Percentiles rank a stretch among this genome's conserved stretches.
Evolutionary conservation across 768 basidiomycete genomes (phyloP).

Genomic region (Lactarius akahatsu): DNA sequence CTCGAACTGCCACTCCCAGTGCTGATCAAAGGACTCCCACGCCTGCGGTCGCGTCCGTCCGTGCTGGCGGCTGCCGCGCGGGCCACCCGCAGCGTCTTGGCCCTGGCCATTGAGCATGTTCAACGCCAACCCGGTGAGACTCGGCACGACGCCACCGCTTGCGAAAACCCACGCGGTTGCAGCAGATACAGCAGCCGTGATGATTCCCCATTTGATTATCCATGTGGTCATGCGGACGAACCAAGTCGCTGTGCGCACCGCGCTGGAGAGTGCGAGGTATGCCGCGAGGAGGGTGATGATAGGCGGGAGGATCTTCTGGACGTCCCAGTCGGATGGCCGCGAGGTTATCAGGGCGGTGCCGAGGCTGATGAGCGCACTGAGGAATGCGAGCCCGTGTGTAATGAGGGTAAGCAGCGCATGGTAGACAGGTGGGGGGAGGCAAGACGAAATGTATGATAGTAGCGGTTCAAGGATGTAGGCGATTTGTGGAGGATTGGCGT

Average conservation of each 20-base stretch:
- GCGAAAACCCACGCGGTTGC: constrained; percentile 54
- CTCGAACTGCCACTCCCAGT: constrained; percentile 57
- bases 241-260: constrained; percentile 80
- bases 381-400: constrained; percentile 52
- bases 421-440: constrained; percentile 55
- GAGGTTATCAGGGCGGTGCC: constrained; percentile 48
- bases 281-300: constrained; percentile 69
- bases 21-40: constrained; percentile 67
- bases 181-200: constrained; percentile 56
- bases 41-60: constrained; percentile 42
- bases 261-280: constrained; percentile 72
- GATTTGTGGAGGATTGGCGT: constrained; percentile 18
- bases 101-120: constrained; percentile 29
- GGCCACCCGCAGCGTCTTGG: not conserved
- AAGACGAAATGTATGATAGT: constrained; percentile 53
- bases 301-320: constrained; percentile 68
- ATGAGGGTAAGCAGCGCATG: constrained; percentile 49
- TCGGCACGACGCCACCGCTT: constrained; percentile 39
- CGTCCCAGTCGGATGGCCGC: constrained; percentile 61
- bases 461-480: constrained; percentile 49
- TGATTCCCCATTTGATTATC: constrained; percentile 74
- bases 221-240: constrained; percentile 63
- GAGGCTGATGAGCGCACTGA: constrained; percentile 50
- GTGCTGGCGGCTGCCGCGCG: constrained; percentile 28
- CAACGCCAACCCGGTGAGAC: constrained; percentile 44